Evolutionary conservation across 345 rosid species (phyloP), one percentile per base, ranked within the genome.

Genomic region (Aquilaria malaccensis): DNA sequence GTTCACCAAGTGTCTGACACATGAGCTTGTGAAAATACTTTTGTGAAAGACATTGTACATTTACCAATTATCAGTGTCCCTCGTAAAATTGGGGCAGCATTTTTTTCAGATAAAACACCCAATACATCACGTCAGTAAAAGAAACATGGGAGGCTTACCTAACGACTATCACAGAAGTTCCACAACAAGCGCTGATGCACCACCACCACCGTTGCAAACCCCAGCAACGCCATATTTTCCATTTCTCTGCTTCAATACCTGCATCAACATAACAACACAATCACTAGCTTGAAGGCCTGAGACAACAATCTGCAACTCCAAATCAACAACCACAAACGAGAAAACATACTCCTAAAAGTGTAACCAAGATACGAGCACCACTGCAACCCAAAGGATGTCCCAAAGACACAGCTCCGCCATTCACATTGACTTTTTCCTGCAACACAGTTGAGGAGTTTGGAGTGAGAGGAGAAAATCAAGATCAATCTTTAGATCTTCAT

Each of bases 381-480:
- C 99, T 94, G 86, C 99, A 94, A 49, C 99, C 99, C 62, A 91
- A 77, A 65, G 99, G 99, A 72, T 94, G 96, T 56, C 99, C 99
- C 76, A 94, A 76, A 1, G 99, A 76, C 61, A 91, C 96, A 55
- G 97, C 99, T 67, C 99, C 99, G 57, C 99, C 99, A 4, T 90
- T 86, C 31, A 85, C 95, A 52, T 94, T 94, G 52, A 82, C 80
- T 67, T 83, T 90, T 64, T 94, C 95, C 99, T 91, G 82, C 50
- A 68, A 67, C 22, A 37, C 57, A 71, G 41, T 55, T 51, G n/a
- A 33, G 60, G 56, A 30, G 46, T 14, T 56, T 14, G 55, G 13
- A 5, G 7, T 37, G 7, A 37, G 41, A 33, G 43, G 43, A 7
- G 43, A 37, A 3, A 37, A 37, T 37, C 7, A 4, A 1, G 0